phyloP scores from a whole-genome alignment of 805 yeast genomes.

The Candida adriatica region DNA sequence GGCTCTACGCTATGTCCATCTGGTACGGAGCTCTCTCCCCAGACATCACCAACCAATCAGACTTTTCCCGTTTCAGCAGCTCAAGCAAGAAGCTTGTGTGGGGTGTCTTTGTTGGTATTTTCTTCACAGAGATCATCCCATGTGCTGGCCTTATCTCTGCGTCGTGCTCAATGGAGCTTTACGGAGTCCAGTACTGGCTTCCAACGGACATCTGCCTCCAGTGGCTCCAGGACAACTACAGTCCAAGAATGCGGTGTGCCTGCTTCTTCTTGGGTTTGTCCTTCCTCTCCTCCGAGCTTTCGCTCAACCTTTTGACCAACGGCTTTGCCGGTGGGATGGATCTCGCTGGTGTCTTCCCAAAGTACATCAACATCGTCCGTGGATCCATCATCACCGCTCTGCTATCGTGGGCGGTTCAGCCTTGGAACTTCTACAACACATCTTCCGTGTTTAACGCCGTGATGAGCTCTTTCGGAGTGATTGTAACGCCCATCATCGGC shows the following conservation, averaged over 20 bases:
- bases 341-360: slow-evolving; percentile 18
- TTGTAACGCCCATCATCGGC: slow-evolving; percentile 31
- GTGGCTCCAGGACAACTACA: slow-evolving; percentile 33
- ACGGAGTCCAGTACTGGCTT: slow-evolving; percentile 31
- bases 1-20: slow-evolving; percentile 33
- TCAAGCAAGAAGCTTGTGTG: slow-evolving; percentile 20
- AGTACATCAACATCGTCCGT: slow-evolving; percentile 16
- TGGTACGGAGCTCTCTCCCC: slow-evolving; percentile 36
- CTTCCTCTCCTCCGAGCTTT: slow-evolving; percentile 30
- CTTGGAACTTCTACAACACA: slow-evolving; percentile 34
- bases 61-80: slow-evolving; percentile 33
- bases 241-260: slow-evolving; percentile 32
- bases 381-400: slow-evolving; percentile 31
- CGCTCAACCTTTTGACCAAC: slow-evolving; percentile 30
- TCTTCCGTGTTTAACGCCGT: slow-evolving; percentile 30
- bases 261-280: slow-evolving; percentile 33
- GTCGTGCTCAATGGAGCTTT: slow-evolving; percentile 27
- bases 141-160: slow-evolving; percentile 33
- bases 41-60: slow-evolving; percentile 34
- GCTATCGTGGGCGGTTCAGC: slow-evolving; percentile 32
- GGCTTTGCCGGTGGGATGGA: slow-evolving; percentile 29
- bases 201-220: slow-evolving; percentile 32
- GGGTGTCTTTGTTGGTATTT: slow-evolving; percentile 28
- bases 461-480: slow-evolving; percentile 32
- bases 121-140: slow-evolving; percentile 34